phyloP scores from a whole-genome alignment of 2,329 filamentous ascomycete genomes.

The Pyricularia grisea region DNA sequence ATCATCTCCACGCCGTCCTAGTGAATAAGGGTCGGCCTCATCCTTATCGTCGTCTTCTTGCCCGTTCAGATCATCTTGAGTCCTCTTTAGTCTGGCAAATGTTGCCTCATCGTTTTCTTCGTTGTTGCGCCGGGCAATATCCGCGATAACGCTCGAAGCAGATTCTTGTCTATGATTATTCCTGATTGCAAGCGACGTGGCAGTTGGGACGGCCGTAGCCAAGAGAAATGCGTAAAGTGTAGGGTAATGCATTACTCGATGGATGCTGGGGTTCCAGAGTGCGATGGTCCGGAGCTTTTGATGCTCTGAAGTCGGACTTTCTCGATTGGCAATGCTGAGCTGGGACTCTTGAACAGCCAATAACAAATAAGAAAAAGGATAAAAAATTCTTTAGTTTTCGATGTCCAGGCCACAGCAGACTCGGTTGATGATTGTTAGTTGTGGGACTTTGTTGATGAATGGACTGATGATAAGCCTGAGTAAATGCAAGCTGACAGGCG shows the following conservation, averaged over 20 bases:
- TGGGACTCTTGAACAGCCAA: too few relatives aligned
- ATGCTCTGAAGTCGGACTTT: not conserved
- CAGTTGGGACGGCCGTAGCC: slow-evolving; percentile 1
- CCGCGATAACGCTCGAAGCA: not conserved
- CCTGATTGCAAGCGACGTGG: not conserved
- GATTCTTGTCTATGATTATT: not conserved
- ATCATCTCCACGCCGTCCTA: not conserved
- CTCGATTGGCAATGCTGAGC: not conserved
- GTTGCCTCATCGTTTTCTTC: not conserved
- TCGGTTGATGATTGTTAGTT: not conserved
- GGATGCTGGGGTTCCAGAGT: not conserved
- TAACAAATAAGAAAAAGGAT: not conserved
- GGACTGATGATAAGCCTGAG: not conserved
- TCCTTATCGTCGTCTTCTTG: slow-evolving; percentile 15
- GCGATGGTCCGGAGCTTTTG: not conserved
- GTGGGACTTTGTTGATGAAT: not conserved
- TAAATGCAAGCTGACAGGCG: not conserved
- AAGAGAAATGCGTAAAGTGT: slow-evolving; percentile 5
- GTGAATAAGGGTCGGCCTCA: slow-evolving; percentile 1
- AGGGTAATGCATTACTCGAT: slow-evolving; percentile 3
- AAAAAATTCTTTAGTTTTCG: too few relatives aligned
- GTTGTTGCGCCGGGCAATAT: not conserved
- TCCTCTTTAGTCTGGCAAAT: slow-evolving; percentile 2
- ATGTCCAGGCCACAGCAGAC: not conserved
- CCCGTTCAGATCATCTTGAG: slow-evolving; percentile 13